These are phyloP conservation scores for Chlorella sp. DNA, from an alignment of 139 green algal genomes.

Conservation along the genomic window DNA sequence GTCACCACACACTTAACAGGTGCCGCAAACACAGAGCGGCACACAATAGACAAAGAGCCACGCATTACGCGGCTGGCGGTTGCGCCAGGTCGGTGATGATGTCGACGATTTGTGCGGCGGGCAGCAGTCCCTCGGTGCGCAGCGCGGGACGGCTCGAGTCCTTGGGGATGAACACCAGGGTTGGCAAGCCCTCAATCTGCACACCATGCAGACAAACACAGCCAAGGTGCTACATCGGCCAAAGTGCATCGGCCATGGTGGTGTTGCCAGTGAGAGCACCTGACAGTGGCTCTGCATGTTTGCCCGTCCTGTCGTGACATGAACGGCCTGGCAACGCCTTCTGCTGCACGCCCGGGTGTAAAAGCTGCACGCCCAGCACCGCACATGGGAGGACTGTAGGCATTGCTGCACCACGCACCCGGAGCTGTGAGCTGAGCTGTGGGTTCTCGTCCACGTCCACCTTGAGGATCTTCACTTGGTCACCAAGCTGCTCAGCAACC, in stretches of 20 bases:
- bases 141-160: slow-evolving; percentile 81
- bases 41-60: too few relatives aligned
- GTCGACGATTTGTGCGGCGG: slow-evolving; percentile 70
- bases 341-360: too few relatives aligned
- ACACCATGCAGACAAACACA: background rate
- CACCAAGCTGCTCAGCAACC: slow-evolving; percentile 45
- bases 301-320: too few relatives aligned
- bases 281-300: background rate
- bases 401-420: too few relatives aligned
- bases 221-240: too few relatives aligned
- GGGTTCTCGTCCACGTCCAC: slow-evolving; percentile 91
- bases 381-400: too few relatives aligned
- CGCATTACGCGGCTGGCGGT: too few relatives aligned
- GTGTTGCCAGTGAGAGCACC: background rate
- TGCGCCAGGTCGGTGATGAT: slow-evolving; percentile 44
- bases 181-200: slow-evolving; percentile 93
- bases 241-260: too few relatives aligned
- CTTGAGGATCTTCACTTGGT: slow-evolving; percentile 80
- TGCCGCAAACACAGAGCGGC: too few relatives aligned
- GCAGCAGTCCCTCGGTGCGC: slow-evolving; percentile 85
- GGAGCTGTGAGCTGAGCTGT: slow-evolving; percentile 40
- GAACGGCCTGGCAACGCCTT: too few relatives aligned
- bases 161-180: slow-evolving; percentile 87
- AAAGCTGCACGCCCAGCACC: too few relatives aligned
- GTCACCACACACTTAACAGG: too few relatives aligned